Conservation (phyloP, 768 basidiomycete genomes). For the Hemileccinum impolitum region DNA sequence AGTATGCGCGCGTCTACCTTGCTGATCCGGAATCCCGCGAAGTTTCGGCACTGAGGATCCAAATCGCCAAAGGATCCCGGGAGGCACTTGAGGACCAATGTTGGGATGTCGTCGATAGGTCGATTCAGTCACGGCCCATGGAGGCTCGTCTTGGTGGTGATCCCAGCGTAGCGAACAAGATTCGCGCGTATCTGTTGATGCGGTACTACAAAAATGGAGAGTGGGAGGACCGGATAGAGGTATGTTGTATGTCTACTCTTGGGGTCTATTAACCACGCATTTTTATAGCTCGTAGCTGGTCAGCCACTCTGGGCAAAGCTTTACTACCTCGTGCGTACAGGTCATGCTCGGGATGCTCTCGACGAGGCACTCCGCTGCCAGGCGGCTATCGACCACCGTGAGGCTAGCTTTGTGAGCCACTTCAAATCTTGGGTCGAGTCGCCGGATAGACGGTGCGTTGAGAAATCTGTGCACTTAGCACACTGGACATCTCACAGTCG, state of each 20-base stretch:
- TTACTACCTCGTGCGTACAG: conserved; percentile 89
- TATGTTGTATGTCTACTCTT: conserved; percentile 30
- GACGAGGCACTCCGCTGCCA: conserved; percentile 70
- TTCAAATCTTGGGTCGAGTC: conserved; percentile 84
- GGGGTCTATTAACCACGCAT: background rate
- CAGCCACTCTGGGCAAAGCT: conserved; percentile 91
- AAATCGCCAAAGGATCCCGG: conserved; percentile 74
- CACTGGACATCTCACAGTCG: conserved; percentile 2
- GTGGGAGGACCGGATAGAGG: conserved; percentile 89
- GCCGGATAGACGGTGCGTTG: conserved; percentile 65
- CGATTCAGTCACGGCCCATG: conserved; percentile 73
- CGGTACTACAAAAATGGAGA: conserved; percentile 74
- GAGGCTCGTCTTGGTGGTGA: conserved; percentile 90
- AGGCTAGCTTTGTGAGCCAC: conserved; percentile 77
- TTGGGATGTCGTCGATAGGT: conserved; percentile 78
- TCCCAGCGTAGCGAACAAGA: conserved; percentile 84
- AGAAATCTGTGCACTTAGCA: background rate
- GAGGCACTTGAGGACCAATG: conserved; percentile 89
- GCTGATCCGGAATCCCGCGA: conserved; percentile 62
- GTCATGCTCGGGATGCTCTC: conserved; percentile 77
- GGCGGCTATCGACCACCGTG: conserved; percentile 68
- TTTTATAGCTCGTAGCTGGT: conserved; percentile 70
- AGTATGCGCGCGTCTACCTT: conserved; percentile 77
- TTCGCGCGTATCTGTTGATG: conserved; percentile 83
- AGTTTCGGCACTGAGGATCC: conserved; percentile 58